Percentiles rank a stretch among this genome's conserved stretches.
Conservation (phyloP, 441 rosid genomes). For the Aquilaria agallochum region DNA sequence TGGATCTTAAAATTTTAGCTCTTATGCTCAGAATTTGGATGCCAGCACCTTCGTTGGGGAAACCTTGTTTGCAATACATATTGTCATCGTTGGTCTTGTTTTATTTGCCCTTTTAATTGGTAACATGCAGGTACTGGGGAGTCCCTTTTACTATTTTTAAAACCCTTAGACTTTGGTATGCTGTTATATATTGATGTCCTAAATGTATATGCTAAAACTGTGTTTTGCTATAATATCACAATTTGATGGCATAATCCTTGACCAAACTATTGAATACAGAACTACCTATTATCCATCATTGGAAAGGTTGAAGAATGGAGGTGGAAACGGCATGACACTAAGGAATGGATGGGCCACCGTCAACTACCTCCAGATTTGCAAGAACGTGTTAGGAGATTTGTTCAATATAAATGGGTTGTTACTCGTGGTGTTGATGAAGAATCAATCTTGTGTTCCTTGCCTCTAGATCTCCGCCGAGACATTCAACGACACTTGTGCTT, state of each 20-base stretch:
- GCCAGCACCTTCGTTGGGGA: slow-evolving; percentile 81
- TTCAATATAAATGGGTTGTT: slow-evolving; percentile 90
- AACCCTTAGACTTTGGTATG: neutral
- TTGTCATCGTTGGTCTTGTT: slow-evolving; percentile 81
- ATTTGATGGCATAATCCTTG: neutral
- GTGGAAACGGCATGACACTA: slow-evolving; percentile 82
- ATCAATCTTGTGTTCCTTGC: slow-evolving; percentile 61
- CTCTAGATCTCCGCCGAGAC: slow-evolving; percentile 75
- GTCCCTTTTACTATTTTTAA: neutral
- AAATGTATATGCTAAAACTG: neutral
- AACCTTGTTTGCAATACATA: slow-evolving; percentile 76
- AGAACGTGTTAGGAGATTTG: slow-evolving; percentile 65
- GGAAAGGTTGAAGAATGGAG: slow-evolving; percentile 95
- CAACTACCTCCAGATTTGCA: slow-evolving; percentile 67
- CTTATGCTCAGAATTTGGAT: slow-evolving; percentile 60
- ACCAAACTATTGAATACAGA: slow-evolving; percentile 25
- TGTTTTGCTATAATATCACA: neutral
- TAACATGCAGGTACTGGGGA: slow-evolving; percentile 75
- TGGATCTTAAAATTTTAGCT: slow-evolving; percentile 35
- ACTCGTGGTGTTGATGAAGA: slow-evolving; percentile 91
- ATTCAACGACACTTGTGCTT: slow-evolving; percentile 89
- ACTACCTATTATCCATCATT: slow-evolving; percentile 93
- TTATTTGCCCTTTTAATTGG: slow-evolving; percentile 89
- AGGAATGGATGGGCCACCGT: slow-evolving; percentile 96
- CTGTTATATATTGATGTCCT: neutral